These are phyloP conservation scores for Cystobasidiaceae sp. DNA, from an alignment of 1,284 basidiomycete species.

Conservation along the genomic window DNA sequence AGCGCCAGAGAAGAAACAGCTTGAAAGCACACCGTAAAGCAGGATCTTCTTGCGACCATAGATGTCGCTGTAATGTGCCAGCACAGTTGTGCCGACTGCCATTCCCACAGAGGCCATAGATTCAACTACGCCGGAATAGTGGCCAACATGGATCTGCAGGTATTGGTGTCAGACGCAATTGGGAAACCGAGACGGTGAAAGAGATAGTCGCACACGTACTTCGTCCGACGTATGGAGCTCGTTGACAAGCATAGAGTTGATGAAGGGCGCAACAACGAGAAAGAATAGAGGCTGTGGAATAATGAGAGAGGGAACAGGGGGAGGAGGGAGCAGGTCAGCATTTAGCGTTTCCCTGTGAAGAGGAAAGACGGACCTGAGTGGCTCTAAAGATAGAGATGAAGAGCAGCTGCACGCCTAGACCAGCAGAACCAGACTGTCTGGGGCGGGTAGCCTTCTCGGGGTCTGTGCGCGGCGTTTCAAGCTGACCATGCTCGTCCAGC, in stretches of 20 bases:
- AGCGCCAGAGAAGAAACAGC: not conserved
- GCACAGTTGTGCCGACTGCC: not conserved
- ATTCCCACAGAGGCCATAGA: not conserved
- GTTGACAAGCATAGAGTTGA: slow-evolving; percentile 1
- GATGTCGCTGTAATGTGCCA: not conserved
- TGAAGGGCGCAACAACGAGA: not conserved
- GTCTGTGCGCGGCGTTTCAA: not conserved
- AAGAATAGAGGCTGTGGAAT: not conserved
- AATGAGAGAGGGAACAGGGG: not conserved
- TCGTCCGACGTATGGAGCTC: not conserved
- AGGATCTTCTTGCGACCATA: not conserved
- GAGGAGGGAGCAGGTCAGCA: not conserved
- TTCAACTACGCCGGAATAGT: not conserved
- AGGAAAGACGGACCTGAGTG: not conserved
- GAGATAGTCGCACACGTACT: not conserved
- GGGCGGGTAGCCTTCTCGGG: not conserved
- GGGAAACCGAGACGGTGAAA: not conserved
- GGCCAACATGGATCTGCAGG: not conserved
- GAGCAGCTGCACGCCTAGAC: not conserved
- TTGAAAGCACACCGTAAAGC: not conserved
- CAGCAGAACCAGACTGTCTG: not conserved
- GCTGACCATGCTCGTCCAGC: too few relatives aligned
- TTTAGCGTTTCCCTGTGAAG: not conserved
- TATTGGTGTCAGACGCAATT: not conserved
- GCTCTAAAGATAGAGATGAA: not conserved